Conservation (phyloP, 179 eudicot genomes). For the Camellia oleifera region DNA sequence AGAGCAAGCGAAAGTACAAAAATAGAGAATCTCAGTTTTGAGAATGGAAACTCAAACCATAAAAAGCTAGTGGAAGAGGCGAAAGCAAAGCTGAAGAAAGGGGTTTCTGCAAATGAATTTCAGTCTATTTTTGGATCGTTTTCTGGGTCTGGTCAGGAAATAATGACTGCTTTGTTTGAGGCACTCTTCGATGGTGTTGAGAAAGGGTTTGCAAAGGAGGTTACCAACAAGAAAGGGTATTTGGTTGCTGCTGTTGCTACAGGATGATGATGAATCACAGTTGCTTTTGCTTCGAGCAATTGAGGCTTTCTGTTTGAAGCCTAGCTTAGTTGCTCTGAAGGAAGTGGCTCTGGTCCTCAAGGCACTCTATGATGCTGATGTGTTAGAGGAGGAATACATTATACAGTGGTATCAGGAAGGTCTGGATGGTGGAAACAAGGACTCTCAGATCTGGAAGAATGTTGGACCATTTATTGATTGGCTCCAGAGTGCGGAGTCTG, state of each 20-base stretch:
- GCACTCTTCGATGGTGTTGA: conserved; percentile 51
- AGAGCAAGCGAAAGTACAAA: conserved; percentile 18
- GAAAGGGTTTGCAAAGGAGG: conserved; percentile 61
- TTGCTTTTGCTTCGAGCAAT: conserved; percentile 45
- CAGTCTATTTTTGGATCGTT: conserved; percentile 37
- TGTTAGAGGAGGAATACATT: conserved; percentile 57
- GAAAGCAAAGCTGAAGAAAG: conserved; percentile 39
- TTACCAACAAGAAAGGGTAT: conserved; percentile 47
- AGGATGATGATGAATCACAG: conserved; percentile 51
- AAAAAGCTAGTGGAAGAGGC: conserved; percentile 37
- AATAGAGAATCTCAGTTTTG: conserved; percentile 18
- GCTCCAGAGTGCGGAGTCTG: conserved; percentile 90
- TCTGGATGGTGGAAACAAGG: conserved; percentile 35
- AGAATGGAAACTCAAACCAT: conserved; percentile 17
- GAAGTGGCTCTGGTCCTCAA: conserved; percentile 62
- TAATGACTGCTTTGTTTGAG: conserved; percentile 45
- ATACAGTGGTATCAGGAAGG: conserved; percentile 62
- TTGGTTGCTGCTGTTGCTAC: conserved; percentile 37
- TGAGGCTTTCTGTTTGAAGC: conserved; percentile 47
- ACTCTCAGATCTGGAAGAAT: conserved; percentile 59
- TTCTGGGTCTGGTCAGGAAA: conserved; percentile 47
- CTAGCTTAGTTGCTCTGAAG: conserved; percentile 43
- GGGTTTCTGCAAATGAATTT: conserved; percentile 38
- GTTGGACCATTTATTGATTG: conserved; percentile 79
- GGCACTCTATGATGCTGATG: conserved; percentile 55